Conservation (phyloP, 805 yeast genomes). For the Starmerella davenportii region DNA sequence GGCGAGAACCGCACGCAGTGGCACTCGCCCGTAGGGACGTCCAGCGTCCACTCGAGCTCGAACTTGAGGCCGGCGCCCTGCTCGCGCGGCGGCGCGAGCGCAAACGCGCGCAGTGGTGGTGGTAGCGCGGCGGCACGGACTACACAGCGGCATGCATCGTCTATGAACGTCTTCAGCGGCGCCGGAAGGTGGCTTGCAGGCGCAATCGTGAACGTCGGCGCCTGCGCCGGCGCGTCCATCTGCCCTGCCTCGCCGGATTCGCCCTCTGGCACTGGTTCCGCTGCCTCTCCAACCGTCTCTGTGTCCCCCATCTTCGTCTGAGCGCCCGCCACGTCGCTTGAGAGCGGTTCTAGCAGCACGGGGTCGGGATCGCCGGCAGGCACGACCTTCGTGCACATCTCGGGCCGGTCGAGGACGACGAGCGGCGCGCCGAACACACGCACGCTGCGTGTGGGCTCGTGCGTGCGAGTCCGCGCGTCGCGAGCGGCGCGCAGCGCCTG, state of each 20-base stretch:
- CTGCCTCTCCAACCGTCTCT: neutral
- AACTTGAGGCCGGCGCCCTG: conserved; percentile 20
- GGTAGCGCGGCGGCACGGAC: conserved; percentile 14
- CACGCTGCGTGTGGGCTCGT: conserved; percentile 11
- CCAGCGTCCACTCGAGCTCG: conserved; percentile 1
- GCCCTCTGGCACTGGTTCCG: neutral
- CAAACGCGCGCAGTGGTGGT: neutral
- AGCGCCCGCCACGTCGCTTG: neutral
- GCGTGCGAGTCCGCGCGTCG: conserved; percentile 17
- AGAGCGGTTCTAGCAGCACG: neutral
- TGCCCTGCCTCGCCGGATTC: neutral
- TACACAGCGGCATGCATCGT: conserved; percentile 21
- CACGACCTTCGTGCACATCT: conserved; percentile 1
- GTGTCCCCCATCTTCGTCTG: neutral
- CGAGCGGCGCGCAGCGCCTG: conserved; percentile 36
- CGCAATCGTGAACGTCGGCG: neutral
- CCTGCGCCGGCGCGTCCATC: neutral
- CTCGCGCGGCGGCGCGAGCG: conserved; percentile 12
- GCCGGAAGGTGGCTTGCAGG: conserved; percentile 2
- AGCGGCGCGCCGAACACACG: conserved; percentile 1
- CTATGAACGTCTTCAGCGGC: conserved; percentile 14
- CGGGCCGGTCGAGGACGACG: conserved; percentile 1
- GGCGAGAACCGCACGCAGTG: conserved; percentile 24
- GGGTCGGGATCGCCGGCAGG: conserved; percentile 1
- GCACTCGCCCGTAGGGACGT: conserved; percentile 11